These are phyloP conservation scores for Pleurotus ostreatus DNA, from an alignment of 768 basidiomycete species.

Conservation along the genomic window DNA sequence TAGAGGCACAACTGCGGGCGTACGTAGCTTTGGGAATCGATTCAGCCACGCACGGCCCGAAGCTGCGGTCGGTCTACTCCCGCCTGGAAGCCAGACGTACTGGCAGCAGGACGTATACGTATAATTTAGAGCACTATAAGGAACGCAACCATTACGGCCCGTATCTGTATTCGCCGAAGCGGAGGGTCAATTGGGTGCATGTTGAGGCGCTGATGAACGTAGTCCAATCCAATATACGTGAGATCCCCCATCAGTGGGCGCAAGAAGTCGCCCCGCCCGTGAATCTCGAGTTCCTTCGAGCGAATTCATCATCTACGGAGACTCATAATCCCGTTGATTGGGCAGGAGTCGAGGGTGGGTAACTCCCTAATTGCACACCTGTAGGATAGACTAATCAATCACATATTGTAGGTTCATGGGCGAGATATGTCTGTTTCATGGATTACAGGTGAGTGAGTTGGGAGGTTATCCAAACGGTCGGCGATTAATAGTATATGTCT, in stretches of 20 bases:
- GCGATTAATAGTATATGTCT: no score
- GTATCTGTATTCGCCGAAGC: constrained; percentile 29
- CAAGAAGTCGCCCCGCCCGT: constrained; percentile 39
- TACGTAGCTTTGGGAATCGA: constrained; percentile 47
- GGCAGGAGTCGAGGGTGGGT: constrained; percentile 64
- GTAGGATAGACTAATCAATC: background rate
- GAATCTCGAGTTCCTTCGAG: constrained; percentile 46
- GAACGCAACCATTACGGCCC: constrained; percentile 56
- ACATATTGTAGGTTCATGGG: constrained; percentile 51
- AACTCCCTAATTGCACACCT: background rate
- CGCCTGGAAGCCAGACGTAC: constrained; percentile 34
- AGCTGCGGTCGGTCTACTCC: constrained; percentile 13
- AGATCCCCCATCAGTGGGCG: constrained; percentile 30
- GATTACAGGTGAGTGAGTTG: constrained; percentile 55
- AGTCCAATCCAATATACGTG: constrained; percentile 46
- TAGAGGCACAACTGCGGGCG: constrained; percentile 29
- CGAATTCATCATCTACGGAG: constrained; percentile 49
- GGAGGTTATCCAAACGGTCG: no score
- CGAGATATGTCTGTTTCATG: constrained; percentile 72
- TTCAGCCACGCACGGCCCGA: constrained; percentile 34
- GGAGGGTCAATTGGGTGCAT: constrained; percentile 59
- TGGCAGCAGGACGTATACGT: constrained; percentile 53
- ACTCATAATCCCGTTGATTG: constrained; percentile 43
- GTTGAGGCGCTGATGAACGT: constrained; percentile 57
- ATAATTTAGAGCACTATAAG: constrained; percentile 60